Evolutionary conservation across 2,329 filamentous ascomycete genomes (phyloP), one percentile per base, ranked within the genome.

Genomic region (Lachnellula arida): DNA sequence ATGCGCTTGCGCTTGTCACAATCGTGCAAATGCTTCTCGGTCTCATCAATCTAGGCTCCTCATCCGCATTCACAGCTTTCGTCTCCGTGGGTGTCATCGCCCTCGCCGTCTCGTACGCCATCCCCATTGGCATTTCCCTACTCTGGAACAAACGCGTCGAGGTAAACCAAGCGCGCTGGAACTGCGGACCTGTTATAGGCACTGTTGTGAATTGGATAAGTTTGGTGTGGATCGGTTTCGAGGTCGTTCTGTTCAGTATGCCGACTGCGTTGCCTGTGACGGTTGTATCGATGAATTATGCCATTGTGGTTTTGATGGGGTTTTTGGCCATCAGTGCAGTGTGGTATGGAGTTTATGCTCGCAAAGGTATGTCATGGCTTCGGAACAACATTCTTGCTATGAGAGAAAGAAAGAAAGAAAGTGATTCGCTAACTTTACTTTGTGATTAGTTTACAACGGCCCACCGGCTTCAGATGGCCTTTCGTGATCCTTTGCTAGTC

Each of bases 61-160:
- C 72, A 49, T 81, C 79, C 57, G 86, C 87, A 0, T 89, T 90
- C 71, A 88, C 86, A 43, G 86, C 86, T 14, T 87, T 90, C 62
- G 78, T 87, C 1, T 83, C 85, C 0, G 81, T 86, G 0, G 87
- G 85, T 0, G 87, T 91, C 0, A 86, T 91, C 7, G 81, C 87
- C 1, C 77, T 92, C 0, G 83, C 86, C 6, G 73, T 91, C 5
- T 86, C 85, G 2, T 92, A 92, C 63, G 88, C 81, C 5, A 88
- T 92, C 40, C 89, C 88, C 0, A 81, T 89, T 47, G 76, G 80
- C 0, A 83, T 91, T 62, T 89, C 91, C 39, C 70, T 88, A 43
- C 67, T 88, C 2, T 81, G 85, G 4, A 84, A 87, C 7, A 79
- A 87, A 7, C 81, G 76, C 49, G 83, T 69, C 71, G 49, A 73